Conservation (phyloP, 116 monocot species). For the Cymodocea nodosa region DNA sequence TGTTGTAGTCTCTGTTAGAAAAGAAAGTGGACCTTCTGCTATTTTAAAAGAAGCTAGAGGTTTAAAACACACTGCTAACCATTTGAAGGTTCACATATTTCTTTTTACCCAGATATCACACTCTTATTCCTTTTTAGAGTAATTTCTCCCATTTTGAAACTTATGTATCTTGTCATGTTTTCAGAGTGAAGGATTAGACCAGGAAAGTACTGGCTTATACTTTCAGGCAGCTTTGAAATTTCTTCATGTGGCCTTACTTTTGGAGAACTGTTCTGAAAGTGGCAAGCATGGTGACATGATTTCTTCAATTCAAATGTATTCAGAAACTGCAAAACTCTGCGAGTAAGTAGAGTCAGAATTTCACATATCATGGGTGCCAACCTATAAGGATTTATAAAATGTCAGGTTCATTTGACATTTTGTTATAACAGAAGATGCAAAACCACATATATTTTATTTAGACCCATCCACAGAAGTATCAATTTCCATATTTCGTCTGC, state of each 20-base stretch:
- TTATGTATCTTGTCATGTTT: background rate
- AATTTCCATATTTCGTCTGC: too few species aligned
- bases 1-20: conserved; percentile 34
- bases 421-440: too few species aligned
- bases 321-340: conserved; percentile 79
- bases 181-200: conserved; percentile 49
- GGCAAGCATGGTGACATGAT: conserved; percentile 39
- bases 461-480: too few species aligned
- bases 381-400: too few species aligned
- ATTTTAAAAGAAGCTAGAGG: conserved; percentile 74
- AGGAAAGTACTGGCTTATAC: conserved; percentile 63
- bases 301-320: conserved; percentile 47
- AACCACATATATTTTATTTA: too few species aligned
- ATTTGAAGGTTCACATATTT: conserved; percentile 48
- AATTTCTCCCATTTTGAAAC: background rate
- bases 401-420: too few species aligned
- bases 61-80: conserved; percentile 74
- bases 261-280: conserved; percentile 52
- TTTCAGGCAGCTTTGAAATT: conserved; percentile 94
- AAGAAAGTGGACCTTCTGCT: conserved; percentile 26
- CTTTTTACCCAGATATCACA: background rate
- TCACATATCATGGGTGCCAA: too few species aligned
- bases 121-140: background rate
- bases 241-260: conserved; percentile 59
- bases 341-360: conserved; percentile 43